A percentile compares a stretch with the other conserved stretches of the same genome.
phyloP scores from a whole-genome alignment of 352 stramenopile species.

The Phytophthora pluvialis region DNA sequence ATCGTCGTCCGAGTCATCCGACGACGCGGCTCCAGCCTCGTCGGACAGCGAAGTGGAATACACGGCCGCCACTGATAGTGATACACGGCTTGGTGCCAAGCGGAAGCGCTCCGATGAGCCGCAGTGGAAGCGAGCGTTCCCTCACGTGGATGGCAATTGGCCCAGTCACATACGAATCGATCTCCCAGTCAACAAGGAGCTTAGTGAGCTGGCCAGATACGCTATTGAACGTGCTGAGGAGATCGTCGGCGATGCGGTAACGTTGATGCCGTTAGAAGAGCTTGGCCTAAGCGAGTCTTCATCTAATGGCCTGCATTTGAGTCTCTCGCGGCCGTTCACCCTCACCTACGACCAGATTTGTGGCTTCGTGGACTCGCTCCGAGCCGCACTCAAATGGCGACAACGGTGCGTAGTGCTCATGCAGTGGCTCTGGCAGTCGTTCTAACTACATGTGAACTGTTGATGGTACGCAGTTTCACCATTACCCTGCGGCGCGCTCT shows the following conservation, averaged over 20 bases:
- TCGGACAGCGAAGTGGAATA: conserved; percentile 31
- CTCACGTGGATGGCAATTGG: conserved; percentile 85
- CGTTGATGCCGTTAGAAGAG: conserved; percentile 47
- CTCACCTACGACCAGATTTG: conserved; percentile 76
- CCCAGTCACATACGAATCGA: conserved; percentile 74
- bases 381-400: conserved; percentile 73
- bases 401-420: conserved; percentile 43
- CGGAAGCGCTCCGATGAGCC: conserved; percentile 44
- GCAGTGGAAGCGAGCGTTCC: conserved; percentile 69
- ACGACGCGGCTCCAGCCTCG: conserved; percentile 19
- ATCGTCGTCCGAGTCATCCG: conserved; percentile 38
- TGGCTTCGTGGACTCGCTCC: conserved; percentile 67
- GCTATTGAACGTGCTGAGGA: conserved; percentile 45
- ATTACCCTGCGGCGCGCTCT: conserved; percentile 45
- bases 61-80: neutral
- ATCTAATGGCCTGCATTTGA: conserved; percentile 56
- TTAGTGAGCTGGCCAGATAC: conserved; percentile 32
- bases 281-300: conserved; percentile 13
- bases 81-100: conserved; percentile 36
- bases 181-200: conserved; percentile 35
- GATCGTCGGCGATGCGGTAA: conserved; percentile 27
- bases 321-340: conserved; percentile 79
- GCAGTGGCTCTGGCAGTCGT: neutral
- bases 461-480: conserved; percentile 48
- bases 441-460: conserved; percentile 4